A percentile compares a stretch with the other conserved stretches of the same genome.
Conservation (phyloP, 2,329 filamentous ascomycete species). For the Aspergillus sp. region DNA sequence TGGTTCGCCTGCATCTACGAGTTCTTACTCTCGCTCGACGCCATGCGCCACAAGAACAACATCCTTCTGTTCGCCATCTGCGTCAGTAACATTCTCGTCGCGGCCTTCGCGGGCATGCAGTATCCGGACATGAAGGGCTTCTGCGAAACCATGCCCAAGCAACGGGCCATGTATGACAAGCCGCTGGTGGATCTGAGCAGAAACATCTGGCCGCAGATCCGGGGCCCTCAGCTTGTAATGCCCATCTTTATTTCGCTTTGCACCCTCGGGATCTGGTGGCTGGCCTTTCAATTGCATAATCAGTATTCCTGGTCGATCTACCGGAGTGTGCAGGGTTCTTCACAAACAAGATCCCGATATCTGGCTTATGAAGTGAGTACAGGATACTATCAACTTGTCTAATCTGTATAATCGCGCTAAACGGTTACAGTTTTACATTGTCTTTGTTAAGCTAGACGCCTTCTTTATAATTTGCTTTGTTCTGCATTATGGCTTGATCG, state of each 20-base stretch:
- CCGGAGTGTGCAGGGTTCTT: conserved; percentile 8
- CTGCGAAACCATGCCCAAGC: background rate
- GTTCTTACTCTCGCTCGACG: conserved; percentile 7
- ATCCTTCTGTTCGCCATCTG: conserved; percentile 12
- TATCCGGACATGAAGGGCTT: conserved; percentile 4
- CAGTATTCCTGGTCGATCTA: conserved; percentile 14
- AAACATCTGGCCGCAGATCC: conserved; percentile 8
- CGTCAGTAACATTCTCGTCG: conserved; percentile 6
- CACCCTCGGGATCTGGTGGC: conserved; percentile 5
- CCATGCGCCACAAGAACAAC: conserved; percentile 11
- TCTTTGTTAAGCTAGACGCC: conserved; percentile 10
- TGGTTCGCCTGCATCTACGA: conserved; percentile 8
- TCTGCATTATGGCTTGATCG: conserved; percentile 11
- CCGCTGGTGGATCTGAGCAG: conserved; percentile 6
- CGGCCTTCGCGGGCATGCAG: conserved; percentile 10
- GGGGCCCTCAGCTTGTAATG: conserved; percentile 5
- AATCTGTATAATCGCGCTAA: no score
- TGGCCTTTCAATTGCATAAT: conserved; percentile 9
- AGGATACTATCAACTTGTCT: no score
- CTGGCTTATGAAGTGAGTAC: conserved; percentile 9
- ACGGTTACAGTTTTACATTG: conserved; percentile 10
- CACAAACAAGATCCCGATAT: conserved; percentile 5
- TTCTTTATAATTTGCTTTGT: conserved; percentile 12
- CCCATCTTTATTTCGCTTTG: conserved; percentile 9
- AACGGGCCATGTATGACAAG: background rate